Base-by-base conservation (phyloP, 768 basidiomycete genomes). In the Terana coerulea region DNA sequence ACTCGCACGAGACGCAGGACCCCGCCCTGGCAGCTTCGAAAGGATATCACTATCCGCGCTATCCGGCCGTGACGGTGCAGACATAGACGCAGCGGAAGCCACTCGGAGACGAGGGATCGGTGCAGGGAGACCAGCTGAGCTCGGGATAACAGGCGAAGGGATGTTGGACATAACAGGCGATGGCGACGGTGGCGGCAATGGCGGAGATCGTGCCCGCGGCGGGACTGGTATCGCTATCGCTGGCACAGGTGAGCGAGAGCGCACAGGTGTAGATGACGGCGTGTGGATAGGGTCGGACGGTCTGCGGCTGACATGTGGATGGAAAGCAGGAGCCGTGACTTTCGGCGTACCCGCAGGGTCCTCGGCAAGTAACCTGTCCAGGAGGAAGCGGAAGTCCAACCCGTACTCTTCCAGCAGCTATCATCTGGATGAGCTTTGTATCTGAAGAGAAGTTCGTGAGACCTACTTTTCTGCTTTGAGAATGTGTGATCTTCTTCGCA, bases 341-440 rank as follows among this genome's bases (percentile, higher is more conserved):
- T 52, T 44, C 10, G 61, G 28, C 44, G 65, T 63, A 11, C 72
- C 62, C 59, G 77, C 78, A 1, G 81, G 78, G 19, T 74, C 67
- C 48, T 77, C 76, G 11, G 75, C 68, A 1, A 91, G 74, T 3
- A 88, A 71, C n/a, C 78, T 75, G 29, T 91, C 84, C n/a, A 98
- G 74, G n/a, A 95, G 74, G 71, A 87, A 93, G 21, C 88, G 86
- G 66, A 98, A 97, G 70, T 97, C 95, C 30, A 98, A 81, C 2
- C 95, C 95, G 62, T 86, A 92, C 61, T 98, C 95, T 71, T 92
- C 86, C 5, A 98, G 75, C 14, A 95, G 79, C 88, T 92, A 57
- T 0, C 31, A 29, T 47, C 5, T 11, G 9, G 8, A 43, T 45
- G 15, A 50, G 33, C 29, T 28, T 22, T 7, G 7, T 22, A 2